Conservation (phyloP, 345 rosid species). For the Anacardium occidentale region DNA sequence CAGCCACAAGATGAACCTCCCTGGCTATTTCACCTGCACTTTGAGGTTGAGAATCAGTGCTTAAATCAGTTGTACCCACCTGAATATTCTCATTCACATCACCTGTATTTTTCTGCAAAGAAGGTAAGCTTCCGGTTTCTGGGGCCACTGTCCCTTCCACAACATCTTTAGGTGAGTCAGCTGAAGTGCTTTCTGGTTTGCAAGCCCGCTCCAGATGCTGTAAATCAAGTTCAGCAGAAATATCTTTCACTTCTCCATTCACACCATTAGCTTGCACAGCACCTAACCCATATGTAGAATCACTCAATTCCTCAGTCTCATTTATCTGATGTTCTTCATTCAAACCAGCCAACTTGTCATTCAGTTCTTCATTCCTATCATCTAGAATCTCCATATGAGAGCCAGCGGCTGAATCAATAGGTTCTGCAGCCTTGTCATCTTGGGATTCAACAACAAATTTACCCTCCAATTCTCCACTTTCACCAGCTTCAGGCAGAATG, state of each 20-base stretch:
- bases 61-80: slow-evolving; percentile 19
- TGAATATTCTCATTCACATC: slow-evolving; percentile 32
- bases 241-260: slow-evolving; percentile 25
- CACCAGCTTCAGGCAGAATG: slow-evolving; percentile 21
- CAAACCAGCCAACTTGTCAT: slow-evolving; percentile 19
- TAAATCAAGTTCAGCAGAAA: slow-evolving; percentile 13
- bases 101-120: slow-evolving; percentile 25
- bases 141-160: slow-evolving; percentile 23
- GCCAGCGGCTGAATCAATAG: slow-evolving; percentile 22
- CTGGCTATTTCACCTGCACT: slow-evolving; percentile 25
- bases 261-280: slow-evolving; percentile 13
- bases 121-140: slow-evolving; percentile 21
- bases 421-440: slow-evolving; percentile 6
- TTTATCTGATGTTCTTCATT: slow-evolving; percentile 19
- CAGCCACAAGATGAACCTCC: slow-evolving; percentile 30
- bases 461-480: slow-evolving; percentile 27
- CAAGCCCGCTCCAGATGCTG: slow-evolving; percentile 14
- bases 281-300: slow-evolving; percentile 12
- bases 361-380: slow-evolving; percentile 22
- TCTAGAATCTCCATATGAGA: slow-evolving; percentile 16
- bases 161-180: slow-evolving; percentile 5
- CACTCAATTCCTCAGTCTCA: slow-evolving; percentile 17
- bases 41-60: slow-evolving; percentile 30
- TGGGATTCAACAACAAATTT: slow-evolving; percentile 24
- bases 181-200: slow-evolving; percentile 14